Base-by-base conservation (phyloP, 306 rosid species). In the barrel medic (Medicago truncatula) region DNA sequence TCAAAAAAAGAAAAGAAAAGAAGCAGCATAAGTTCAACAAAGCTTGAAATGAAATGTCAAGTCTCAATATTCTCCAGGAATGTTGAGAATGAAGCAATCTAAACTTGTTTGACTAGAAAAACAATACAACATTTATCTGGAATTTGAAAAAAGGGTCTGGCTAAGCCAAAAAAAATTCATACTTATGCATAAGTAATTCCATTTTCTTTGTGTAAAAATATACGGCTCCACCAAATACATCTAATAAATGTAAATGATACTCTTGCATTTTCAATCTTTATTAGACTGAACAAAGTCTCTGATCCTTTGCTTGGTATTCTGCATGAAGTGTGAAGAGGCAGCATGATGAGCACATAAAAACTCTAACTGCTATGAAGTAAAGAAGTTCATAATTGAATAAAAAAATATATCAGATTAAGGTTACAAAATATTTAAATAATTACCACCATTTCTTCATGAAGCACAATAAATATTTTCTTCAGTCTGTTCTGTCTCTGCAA, bases 401-500 rank as follows among this genome's bases (percentile, higher is more conserved):
- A 11, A 20, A 21, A 57, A 58, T 1, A 28, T 28, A 23, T 21
- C 40, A 36, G 74, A 76, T 69, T 34, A 56, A 77, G 74, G 41
- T 46, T 12, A 34, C 4, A 71, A 54, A 63, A 38, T 64, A 61
- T 82, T 40, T 53, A 39, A 80, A 41, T 68, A 76, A 83, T 83
- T 74, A 92, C 99, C 96, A 83, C 80, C 76, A 95, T 52, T 85
- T 95, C 99, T 77, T 80, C 76, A 58, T 95, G 97, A 70, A 95
- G 91, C 82, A 95, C 96, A 46, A 89, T n/a, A 81, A 95, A 92
- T 87, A 95, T 92, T 57, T 84, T 88, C 79, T 92, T 92, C 91
- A 85, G 83, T 87, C 92, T 88, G 88, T 82, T 89, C 73, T 90
- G 97, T 84, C 91, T 89, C 99, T 96, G 97, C 89, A 92, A 71